Percentiles rank a stretch among this genome's conserved stretches.
phyloP scores from a whole-genome alignment of 2,329 filamentous ascomycete species.

The Alternaria angustiovoidea region DNA sequence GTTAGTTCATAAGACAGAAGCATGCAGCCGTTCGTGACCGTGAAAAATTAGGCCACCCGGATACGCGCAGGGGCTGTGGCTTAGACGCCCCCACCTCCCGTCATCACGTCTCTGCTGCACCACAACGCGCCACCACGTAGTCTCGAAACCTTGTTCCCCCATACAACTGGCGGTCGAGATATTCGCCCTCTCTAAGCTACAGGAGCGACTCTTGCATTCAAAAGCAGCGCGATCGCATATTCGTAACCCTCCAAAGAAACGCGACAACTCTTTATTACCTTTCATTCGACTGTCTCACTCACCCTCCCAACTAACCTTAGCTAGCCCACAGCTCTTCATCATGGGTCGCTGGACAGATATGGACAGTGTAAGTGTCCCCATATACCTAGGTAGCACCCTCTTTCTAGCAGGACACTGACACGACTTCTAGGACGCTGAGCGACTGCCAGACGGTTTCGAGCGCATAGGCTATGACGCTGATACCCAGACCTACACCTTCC shows the following conservation, averaged over 20 bases:
- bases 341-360: constrained; percentile 39
- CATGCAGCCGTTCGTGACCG: background rate
- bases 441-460: constrained; percentile 64
- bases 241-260: background rate
- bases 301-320: constrained; percentile 3
- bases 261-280: background rate
- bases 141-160: background rate
- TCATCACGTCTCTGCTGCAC: background rate
- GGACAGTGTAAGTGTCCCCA: constrained; percentile 27
- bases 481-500: constrained; percentile 62
- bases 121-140: background rate
- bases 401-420: background rate
- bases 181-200: background rate
- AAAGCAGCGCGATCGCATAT: background rate
- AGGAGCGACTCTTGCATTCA: background rate
- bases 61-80: background rate
- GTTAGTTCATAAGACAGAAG: background rate
- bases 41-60: background rate
- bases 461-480: constrained; percentile 66
- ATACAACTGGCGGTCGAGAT: background rate
- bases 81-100: background rate
- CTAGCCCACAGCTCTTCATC: constrained; percentile 13
- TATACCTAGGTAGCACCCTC: background rate
- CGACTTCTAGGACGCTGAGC: constrained; percentile 55
- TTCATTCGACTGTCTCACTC: background rate